These are phyloP conservation scores for Colletotrichum graminicola DNA, from an alignment of 2,329 filamentous ascomycete genomes.

Conservation along the genomic window DNA sequence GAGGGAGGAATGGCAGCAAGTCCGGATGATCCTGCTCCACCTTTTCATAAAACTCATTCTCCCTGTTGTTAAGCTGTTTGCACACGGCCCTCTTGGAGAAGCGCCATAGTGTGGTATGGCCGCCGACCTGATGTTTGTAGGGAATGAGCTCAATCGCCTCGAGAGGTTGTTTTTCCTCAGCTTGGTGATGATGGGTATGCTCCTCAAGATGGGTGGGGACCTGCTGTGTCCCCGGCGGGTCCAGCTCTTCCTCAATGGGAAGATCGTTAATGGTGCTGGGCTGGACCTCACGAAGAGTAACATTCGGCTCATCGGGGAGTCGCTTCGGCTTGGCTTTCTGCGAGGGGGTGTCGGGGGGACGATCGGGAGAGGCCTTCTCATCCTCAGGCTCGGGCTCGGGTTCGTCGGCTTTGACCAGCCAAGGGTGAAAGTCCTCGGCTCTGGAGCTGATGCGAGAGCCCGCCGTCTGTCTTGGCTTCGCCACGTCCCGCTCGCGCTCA, in stretches of 20 bases:
- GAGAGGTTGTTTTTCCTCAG: slow-evolving; percentile 70
- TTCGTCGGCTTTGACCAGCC: slow-evolving; percentile 71
- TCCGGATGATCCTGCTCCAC: slow-evolving; percentile 93
- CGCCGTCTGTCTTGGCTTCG: slow-evolving; percentile 44
- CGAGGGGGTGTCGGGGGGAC: slow-evolving; percentile 28
- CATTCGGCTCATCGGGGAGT: slow-evolving; percentile 34
- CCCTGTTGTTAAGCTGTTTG: slow-evolving; percentile 97
- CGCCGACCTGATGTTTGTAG: slow-evolving; percentile 97
- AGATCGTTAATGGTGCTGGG: slow-evolving; percentile 54
- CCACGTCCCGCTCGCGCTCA: slow-evolving; percentile 47
- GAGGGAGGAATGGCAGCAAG: slow-evolving; percentile 89
- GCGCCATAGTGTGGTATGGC: slow-evolving; percentile 95
- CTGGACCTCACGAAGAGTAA: slow-evolving; percentile 48
- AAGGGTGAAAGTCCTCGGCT: slow-evolving; percentile 59
- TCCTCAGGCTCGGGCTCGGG: slow-evolving; percentile 54
- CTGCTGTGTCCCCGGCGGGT: slow-evolving; percentile 53
- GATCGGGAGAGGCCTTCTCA: slow-evolving; percentile 42
- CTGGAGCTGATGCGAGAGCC: slow-evolving; percentile 34
- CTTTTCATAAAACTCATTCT: slow-evolving; percentile 98
- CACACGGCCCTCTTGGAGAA: slow-evolving; percentile 96
- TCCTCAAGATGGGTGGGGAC: slow-evolving; percentile 57
- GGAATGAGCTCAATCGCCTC: slow-evolving; percentile 96
- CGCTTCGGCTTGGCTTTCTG: slow-evolving; percentile 37
- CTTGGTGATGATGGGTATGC: slow-evolving; percentile 64
- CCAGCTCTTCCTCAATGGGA: slow-evolving; percentile 58